phyloP scores from a whole-genome alignment of 352 stramenopile genomes.

The Globisporangium polare region DNA sequence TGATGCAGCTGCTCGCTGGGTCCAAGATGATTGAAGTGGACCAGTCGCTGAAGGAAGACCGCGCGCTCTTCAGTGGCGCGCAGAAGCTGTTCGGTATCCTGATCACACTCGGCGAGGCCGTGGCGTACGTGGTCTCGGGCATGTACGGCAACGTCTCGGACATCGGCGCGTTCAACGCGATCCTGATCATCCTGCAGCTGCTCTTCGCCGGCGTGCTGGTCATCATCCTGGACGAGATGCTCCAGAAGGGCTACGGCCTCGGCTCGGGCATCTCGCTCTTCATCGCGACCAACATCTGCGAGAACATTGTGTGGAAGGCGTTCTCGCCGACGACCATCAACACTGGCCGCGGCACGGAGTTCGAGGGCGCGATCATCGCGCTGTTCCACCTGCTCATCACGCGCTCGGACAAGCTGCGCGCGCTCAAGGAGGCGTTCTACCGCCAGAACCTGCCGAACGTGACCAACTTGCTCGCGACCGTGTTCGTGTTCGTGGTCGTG shows the following conservation, averaged over 20 bases:
- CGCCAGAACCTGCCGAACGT: conserved; percentile 99
- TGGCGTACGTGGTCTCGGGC: conserved; percentile 98
- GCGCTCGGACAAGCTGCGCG: conserved; percentile 96
- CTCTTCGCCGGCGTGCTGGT: conserved; percentile 98
- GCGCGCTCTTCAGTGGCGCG: conserved; percentile 96
- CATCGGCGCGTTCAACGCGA: conserved; percentile 97
- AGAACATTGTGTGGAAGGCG: conserved; percentile 99
- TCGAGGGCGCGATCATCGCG: conserved; percentile 99
- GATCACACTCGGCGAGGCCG: conserved; percentile 98
- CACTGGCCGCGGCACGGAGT: conserved; percentile 98
- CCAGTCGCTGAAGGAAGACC: conserved; percentile 98
- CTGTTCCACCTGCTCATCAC: conserved; percentile 99
- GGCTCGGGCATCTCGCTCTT: conserved; percentile 99
- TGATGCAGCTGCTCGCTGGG: conserved; percentile 98
- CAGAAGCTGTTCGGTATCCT: conserved; percentile 99
- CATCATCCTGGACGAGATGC: conserved; percentile 98
- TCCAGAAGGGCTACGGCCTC: conserved; percentile 99
- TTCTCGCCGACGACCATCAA: conserved; percentile 99
- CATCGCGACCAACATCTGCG: conserved; percentile 99
- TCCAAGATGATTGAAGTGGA: conserved; percentile 99
- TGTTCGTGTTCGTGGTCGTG: conserved; percentile 98
- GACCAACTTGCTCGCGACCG: conserved; percentile 98
- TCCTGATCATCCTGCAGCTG: conserved; percentile 99
- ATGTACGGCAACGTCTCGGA: conserved; percentile 99
- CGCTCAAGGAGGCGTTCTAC: conserved; percentile 98